These are phyloP conservation scores for Sporothrix pallida DNA, from an alignment of 2,329 filamentous ascomycete species.

Conservation along the genomic window DNA sequence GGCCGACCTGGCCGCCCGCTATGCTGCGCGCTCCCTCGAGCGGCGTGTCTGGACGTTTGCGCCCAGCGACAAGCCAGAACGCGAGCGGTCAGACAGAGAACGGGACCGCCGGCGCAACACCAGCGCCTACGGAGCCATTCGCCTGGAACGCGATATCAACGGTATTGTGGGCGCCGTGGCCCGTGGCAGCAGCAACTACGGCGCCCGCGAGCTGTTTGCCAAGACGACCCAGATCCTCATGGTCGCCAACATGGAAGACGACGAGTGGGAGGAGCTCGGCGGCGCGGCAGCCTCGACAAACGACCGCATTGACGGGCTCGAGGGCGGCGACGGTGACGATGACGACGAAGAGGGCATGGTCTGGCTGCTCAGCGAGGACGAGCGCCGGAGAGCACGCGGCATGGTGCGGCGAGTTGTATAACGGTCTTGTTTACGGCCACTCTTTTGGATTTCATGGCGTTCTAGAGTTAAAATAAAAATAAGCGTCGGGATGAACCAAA, in stretches of 20 bases:
- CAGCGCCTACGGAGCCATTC: constrained; percentile 78
- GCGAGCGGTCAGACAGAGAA: neutral
- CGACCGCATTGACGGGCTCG: constrained; percentile 32
- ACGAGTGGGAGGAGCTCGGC: constrained; percentile 84
- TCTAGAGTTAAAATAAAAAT: neutral
- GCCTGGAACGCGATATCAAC: constrained; percentile 82
- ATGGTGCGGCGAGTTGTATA: constrained; percentile 57
- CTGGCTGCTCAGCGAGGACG: constrained; percentile 75
- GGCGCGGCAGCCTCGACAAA: constrained; percentile 23
- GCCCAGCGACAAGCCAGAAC: constrained; percentile 44
- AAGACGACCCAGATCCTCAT: constrained; percentile 80
- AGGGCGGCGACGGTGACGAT: constrained; percentile 52
- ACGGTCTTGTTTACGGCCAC: neutral
- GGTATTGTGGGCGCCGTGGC: constrained; percentile 73
- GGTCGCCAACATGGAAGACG: constrained; percentile 92
- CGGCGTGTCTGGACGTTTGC: constrained; percentile 84
- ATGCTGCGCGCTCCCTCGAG: constrained; percentile 80
- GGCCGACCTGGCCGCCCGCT: constrained; percentile 72
- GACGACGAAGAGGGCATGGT: constrained; percentile 65
- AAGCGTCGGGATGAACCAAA: neutral
- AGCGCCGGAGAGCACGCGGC: constrained; percentile 72
- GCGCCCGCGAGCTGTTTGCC: constrained; percentile 76
- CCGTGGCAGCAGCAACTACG: constrained; percentile 73
- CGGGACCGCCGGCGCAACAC: constrained; percentile 57
- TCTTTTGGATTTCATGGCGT: neutral